These are phyloP conservation scores for Apiosordaria backusii DNA, from an alignment of 495 filamentous ascomycete species.

Conservation along the genomic window DNA sequence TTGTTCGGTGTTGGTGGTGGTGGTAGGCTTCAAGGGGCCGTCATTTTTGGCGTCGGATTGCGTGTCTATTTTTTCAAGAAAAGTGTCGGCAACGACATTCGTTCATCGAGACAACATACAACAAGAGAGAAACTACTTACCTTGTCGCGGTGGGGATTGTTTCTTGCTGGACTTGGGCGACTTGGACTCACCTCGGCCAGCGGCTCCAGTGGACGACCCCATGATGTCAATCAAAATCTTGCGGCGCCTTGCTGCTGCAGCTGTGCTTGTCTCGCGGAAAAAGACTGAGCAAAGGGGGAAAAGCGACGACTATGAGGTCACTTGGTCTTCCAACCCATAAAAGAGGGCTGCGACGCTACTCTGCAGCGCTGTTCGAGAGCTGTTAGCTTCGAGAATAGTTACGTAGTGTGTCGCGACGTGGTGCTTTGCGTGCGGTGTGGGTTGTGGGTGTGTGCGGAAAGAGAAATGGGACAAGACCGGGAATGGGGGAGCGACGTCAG, in stretches of 20 bases:
- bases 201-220: constrained; percentile 35
- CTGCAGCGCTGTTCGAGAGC: constrained; percentile 27
- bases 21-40: constrained; percentile 28
- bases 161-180: constrained; percentile 37
- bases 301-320: constrained; percentile 34
- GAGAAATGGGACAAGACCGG: constrained; percentile 30
- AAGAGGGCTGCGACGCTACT: constrained; percentile 26
- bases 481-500: constrained; percentile 37
- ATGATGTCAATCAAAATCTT: constrained; percentile 42
- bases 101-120: constrained; percentile 6
- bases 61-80: constrained; percentile 20
- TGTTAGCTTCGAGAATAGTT: constrained; percentile 22
- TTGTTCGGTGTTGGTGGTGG: constrained; percentile 16
- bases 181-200: constrained; percentile 35
- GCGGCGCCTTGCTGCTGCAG: constrained; percentile 29
- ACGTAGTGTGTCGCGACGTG: constrained; percentile 25
- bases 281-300: constrained; percentile 5
- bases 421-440: constrained; percentile 11
- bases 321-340: constrained; percentile 25
- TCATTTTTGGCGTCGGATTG: constrained; percentile 40
- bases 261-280: constrained; percentile 6
- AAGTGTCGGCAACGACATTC: constrained; percentile 26
- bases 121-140: constrained; percentile 26
- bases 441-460: constrained; percentile 20
- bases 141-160: constrained; percentile 32